Evolutionary conservation across 2,329 filamentous ascomycete species (phyloP), one percentile per base, ranked within the genome.

Genomic region (Lachnellula suecica): DNA sequence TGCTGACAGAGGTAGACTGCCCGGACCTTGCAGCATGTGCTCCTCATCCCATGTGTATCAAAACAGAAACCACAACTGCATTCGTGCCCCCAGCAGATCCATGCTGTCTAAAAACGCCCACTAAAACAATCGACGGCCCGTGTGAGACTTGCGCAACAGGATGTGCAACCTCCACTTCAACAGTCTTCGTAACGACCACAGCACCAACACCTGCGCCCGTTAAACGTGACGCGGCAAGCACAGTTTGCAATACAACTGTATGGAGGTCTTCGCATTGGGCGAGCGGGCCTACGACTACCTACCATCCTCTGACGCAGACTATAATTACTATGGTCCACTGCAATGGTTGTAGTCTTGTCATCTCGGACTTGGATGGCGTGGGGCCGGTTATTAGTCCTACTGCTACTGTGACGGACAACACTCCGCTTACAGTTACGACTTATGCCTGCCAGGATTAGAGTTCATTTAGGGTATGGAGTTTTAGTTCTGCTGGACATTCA

Each of bases 81-180:
- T 65, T 62, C 46, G 66, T 73, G 3, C 73, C 72, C 15, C 71
- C 71, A 56, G 53, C 59, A 34, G 70, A 69, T 19, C 59, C 68
- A 48, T 72, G 69, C 62, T 75, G 73, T 60, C 66, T 66, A n/a
- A 59, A 51, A 9, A 75, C 72, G 8, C 55, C 66, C 7, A 70
- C 66, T 6, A 47, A 53, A 13, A 61, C 56, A 13, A 51, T 61
- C 8, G 59, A 58, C 17, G 58, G 53, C 10, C 47, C 52, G 10
- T 68, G 66, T 51, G 59, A 60, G 6, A 53, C 47, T 25, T 70
- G 68, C 54, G 35, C 44, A 24, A 65, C 56, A 10, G 58, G 59
- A 17, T 70, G 68, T 42, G 55, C 58, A 1, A 58, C 61, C 11
- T 22, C 20, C 4, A 51, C 41, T 3, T 43, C 52, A 3, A 57